Conservation (phyloP, 2,329 filamentous ascomycete species). For the Aspergillus texensis region DNA sequence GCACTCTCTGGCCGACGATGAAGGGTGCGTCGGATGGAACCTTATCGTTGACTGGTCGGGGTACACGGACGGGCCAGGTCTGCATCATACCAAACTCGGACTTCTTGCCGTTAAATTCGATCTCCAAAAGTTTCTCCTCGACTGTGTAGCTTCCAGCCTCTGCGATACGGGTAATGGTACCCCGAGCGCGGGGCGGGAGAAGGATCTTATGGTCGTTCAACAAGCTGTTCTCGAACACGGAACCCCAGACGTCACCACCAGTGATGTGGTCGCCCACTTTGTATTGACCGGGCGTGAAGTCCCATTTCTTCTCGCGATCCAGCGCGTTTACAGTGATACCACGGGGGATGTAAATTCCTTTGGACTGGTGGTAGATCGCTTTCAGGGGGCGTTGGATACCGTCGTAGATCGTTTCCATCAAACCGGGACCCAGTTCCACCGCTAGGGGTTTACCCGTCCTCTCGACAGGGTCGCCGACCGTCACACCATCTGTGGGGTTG, state of each 20-base stretch:
- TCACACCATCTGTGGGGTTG: conserved; percentile 71
- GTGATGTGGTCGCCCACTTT: conserved; percentile 98
- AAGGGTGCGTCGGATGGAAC: conserved; percentile 86
- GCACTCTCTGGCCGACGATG: conserved; percentile 92
- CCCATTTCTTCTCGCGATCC: conserved; percentile 92
- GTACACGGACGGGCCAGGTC: conserved; percentile 95
- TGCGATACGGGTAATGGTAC: conserved; percentile 89
- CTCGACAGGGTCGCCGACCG: conserved; percentile 87
- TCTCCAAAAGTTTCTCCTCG: conserved; percentile 87
- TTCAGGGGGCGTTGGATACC: conserved; percentile 95
- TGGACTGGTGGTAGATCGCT: conserved; percentile 73
- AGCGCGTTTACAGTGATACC: conserved; percentile 86
- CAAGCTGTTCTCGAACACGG: conserved; percentile 93
- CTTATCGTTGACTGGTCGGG: conserved; percentile 89
- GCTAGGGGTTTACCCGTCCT: conserved; percentile 95
- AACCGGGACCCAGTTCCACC: conserved; percentile 92
- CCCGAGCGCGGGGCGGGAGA: conserved; percentile 83
- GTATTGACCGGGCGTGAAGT: conserved; percentile 79
- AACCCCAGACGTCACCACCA: conserved; percentile 94
- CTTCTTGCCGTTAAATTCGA: conserved; percentile 97
- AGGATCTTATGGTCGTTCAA: conserved; percentile 92
- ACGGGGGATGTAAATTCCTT: conserved; percentile 96
- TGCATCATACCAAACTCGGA: conserved; percentile 98
- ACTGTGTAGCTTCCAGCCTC: conserved; percentile 92
- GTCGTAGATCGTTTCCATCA: conserved; percentile 99